Base-by-base conservation (phyloP, 129 eudicot species). In the Chrysanthemum lavandulifolium region DNA sequence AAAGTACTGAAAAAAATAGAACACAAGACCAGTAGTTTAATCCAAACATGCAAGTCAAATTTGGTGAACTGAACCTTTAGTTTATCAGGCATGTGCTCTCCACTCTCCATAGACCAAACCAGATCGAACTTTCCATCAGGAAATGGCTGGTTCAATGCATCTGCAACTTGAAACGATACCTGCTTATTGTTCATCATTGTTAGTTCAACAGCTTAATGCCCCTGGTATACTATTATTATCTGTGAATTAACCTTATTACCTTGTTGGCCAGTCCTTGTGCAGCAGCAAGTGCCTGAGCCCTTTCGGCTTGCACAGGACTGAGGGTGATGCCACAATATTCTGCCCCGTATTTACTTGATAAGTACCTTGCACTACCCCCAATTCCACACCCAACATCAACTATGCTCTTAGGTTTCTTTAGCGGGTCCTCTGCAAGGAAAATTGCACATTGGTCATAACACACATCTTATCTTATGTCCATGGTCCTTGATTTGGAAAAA, bases 101-200 rank as follows among this genome's bases (percentile, higher is more conserved):
- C 98, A 72, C 97, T 90, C 88, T 90, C 98, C 96, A 94, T 94
- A 67, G 98, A 90, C 98, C 97, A 90, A 68, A 90, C 96, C 74
- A 94, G 77, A 79, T 94, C 97, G 77, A 94, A 94, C 76, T 88
- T 78, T 9, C 93, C 96, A 84, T 90, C 98, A 10, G 93, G 83
- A 84, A 94, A 94, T 19, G 98, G 98, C 59, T 87, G 97, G 63
- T 88, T 85, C 48, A 94, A 72, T 18, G 98, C 98, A 84, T 94
- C 96, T 16, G 93, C 98, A 62, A 94, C 97, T 88, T 90, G 85
- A 80, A 90, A 90, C 2, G 91, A 82, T 48, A 77, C 97, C 98
- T 93, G 89, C 60, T 68, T 49, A 68, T 54, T 40, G 52, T 49
- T 65, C 47, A 73, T 54, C 62, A 71, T 49, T 61, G 52, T 78